Conservation (phyloP, 495 filamentous ascomycete species). For the Elasticomyces elasticus region DNA sequence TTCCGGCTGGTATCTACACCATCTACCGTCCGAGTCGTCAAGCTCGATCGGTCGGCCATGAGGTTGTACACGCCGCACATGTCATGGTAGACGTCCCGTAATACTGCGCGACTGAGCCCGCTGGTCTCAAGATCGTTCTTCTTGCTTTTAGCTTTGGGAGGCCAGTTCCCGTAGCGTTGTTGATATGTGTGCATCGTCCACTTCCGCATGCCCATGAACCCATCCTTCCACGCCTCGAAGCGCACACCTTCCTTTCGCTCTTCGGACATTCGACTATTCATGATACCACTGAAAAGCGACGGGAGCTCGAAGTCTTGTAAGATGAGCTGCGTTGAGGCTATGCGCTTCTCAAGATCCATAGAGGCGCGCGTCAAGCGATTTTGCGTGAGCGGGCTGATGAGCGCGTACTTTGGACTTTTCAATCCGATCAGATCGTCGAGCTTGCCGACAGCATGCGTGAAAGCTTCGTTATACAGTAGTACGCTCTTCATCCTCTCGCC, state of each 20-base stretch:
- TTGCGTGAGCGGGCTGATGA: slow-evolving; percentile 60
- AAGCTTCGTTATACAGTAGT: slow-evolving; percentile 79
- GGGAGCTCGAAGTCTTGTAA: slow-evolving; percentile 84
- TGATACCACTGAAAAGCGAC: slow-evolving; percentile 77
- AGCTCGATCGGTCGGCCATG: slow-evolving; percentile 61
- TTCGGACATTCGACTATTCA: slow-evolving; percentile 60
- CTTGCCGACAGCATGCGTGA: slow-evolving; percentile 86
- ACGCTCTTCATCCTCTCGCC: slow-evolving; percentile 77
- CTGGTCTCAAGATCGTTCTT: slow-evolving; percentile 81
- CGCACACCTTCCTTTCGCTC: slow-evolving; percentile 60
- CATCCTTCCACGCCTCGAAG: slow-evolving; percentile 73
- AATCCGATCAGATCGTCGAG: slow-evolving; percentile 62
- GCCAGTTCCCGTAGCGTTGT: slow-evolving; percentile 79
- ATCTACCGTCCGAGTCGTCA: slow-evolving; percentile 50
- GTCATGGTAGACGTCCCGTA: slow-evolving; percentile 77
- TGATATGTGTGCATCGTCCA: slow-evolving; percentile 72
- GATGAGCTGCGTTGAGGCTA: slow-evolving; percentile 54
- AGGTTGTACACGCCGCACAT: slow-evolving; percentile 81
- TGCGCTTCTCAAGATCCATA: slow-evolving; percentile 63
- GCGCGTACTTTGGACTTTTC: slow-evolving; percentile 53
- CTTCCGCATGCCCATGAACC: slow-evolving; percentile 64
- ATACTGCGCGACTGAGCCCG: slow-evolving; percentile 74
- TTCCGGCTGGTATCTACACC: slow-evolving; percentile 39
- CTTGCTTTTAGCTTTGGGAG: slow-evolving; percentile 76
- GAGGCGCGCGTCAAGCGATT: slow-evolving; percentile 72